Base-by-base conservation (phyloP, 257 asterid genomes). In the Petunia axillaris region DNA sequence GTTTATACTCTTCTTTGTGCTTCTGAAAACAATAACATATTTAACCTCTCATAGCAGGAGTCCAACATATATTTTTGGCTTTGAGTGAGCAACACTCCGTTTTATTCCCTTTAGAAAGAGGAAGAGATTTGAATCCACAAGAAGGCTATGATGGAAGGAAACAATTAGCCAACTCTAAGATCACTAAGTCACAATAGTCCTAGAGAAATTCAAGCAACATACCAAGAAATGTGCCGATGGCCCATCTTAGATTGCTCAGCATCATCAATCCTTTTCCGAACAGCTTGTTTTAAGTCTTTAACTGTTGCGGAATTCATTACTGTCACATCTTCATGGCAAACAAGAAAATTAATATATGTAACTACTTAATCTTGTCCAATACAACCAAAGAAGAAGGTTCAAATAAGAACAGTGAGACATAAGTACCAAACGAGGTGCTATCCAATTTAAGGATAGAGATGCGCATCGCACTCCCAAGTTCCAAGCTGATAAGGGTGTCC, bases 391-490 rank as follows among this genome's bases (percentile, higher is more conserved):
- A 73, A 58, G 75, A 88, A 90, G 85, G 89, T 90, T 59, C 16
- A 77, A 81, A 76, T 65, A 84, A 79, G 62, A 76, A 75, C 50
- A 9, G 65, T 2, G 70, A 44, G 76, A 39, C 2, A 16, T 8
- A n/a, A 65, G 2, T 88, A 93, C 99, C 97, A 15, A 93, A 80
- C 38, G 87, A 85, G 25, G 93, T 85, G 44, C 82, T 88, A 57
- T 95, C 99, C 89, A 92, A 54, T 86, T 90, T 93, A 66, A 87
- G 89, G 79, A 93, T 86, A 25, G 94, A 77, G 84, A 93, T 85
- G 55, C 97, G 97, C 99, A 93, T 95, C 66, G 98, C 98, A 83
- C 99, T 95, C 80, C 98, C 99, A 78, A 93, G 93, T 85, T 95
- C 97, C 89, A 92, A 85, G 87, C 89, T 93, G 83, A 95, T 88